Base-by-base conservation (phyloP, 1,284 basidiomycete species). In the Cryptococcus sp. region DNA sequence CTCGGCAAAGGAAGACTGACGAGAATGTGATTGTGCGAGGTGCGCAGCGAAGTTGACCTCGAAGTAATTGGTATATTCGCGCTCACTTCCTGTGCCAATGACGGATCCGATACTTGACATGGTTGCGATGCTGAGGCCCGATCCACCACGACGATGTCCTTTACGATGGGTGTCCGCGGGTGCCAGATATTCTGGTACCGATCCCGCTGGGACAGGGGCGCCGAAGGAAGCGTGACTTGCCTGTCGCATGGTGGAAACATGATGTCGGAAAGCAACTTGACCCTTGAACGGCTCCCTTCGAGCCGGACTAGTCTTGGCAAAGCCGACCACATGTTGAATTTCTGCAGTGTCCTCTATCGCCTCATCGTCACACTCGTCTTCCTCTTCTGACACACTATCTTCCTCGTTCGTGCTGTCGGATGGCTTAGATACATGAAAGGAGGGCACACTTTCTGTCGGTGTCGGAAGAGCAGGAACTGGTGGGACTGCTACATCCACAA, bases 51-150 rank as follows among this genome's bases (percentile, higher is more conserved):
- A 76, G 46, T 83, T 54, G 81, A 81, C 41, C 81, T 75, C 48
- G 80, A 86, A 72, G 58, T 74, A 75, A 62, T 87, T 91, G 50
- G 88, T 87, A 74, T 91, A 92, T 0, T 89, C 88, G 72, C 91
- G 88, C 0, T 75, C 76, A 1, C 82, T 76, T 29, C 88, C 87
- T 16, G 81, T 76, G 54, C 87, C 82, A 61, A 89, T 80, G 26
- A 88, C 83, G 2, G 81, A 81, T 1, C 89, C 89, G 55, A 89
- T 89, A 0, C 88, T 91, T 0, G 89, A 92, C 23, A 92, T 84
- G 0, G 89, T 91, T 0, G 88, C 85, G 49, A 92, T 86, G 68
- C 88, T 91, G 73, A 87, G 83, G 8, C 85, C 65, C 0, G 89
- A 91, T 46, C 87, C 85, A 11, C 83, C 69, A 40, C 73, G 70